Evolutionary conservation across 2,329 filamentous ascomycete species (phyloP), one percentile per base, ranked within the genome.

Genomic region (Scedosporium boydii): DNA sequence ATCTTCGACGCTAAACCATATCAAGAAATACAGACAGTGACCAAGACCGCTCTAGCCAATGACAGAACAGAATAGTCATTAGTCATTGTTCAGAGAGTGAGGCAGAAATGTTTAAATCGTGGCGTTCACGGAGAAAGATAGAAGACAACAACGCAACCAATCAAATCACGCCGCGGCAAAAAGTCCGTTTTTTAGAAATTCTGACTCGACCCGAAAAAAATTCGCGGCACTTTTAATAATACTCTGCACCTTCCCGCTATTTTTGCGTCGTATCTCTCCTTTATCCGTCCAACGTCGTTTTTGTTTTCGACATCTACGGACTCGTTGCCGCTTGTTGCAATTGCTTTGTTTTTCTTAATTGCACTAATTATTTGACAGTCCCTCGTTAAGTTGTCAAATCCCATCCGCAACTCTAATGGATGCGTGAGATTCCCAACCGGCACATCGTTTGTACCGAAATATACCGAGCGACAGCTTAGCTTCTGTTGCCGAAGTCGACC

Each of bases 171-270:
- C 34, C 10, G 34, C 34, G 10, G 34, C 6, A 23, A 55, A 23
- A 55, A 55, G 18, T 55, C 23, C 51, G 23, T 23, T 55, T 14
- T 23, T 55, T 1, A 9, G 29, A 34, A 34, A 34, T 34, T 34
- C 51, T 55, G 51, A 55, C 51, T 55, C 51, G 51, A 48, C 44
- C 44, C 44, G 44, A 48, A 55, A 55, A 55, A 55, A 55, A 55
- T 55, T 55, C 51, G 51, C 51, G 18, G 51, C 51, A 55, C 23
- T 12, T 38, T 38, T 38, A 38, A 55, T 55, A 55, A 55, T 55
- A 55, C 18, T 21, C 10, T n/a, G 18, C 23, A 16, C 18, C 51
- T 23, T 55, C 12, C 51, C 51, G 12, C 3, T 12, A 41, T 59
- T 44, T 57, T 42, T 34, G n/a, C 57, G 34, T 34, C 21, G n/a